phyloP scores from a whole-genome alignment of 441 rosid species.

The Erysimum pusillum region DNA sequence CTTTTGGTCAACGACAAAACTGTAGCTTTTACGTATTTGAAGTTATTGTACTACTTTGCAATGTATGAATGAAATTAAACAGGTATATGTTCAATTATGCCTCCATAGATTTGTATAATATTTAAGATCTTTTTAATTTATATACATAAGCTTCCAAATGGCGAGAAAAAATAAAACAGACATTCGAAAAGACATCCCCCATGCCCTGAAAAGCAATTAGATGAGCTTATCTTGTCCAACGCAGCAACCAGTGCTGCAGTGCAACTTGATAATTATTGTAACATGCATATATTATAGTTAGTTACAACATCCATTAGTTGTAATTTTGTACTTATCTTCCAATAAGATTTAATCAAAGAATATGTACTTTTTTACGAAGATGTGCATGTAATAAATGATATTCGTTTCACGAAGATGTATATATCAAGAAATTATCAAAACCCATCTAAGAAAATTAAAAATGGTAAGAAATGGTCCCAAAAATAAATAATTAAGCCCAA shows the following conservation, averaged over 20 bases:
- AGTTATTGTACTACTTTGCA: too few species aligned
- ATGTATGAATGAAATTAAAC: neutral
- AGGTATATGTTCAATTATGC: neutral
- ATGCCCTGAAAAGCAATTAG: constrained; percentile 23
- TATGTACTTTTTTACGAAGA: neutral
- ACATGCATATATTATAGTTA: neutral
- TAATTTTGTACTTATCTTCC: constrained; percentile 8
- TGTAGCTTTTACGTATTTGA: neutral
- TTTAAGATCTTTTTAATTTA: neutral
- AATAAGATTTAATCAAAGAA: neutral
- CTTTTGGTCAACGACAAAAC: neutral
- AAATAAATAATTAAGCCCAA: neutral
- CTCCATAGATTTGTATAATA: neutral
- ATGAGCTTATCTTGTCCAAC: constrained; percentile 40
- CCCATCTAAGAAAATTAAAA: neutral
- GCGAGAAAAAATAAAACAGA: neutral
- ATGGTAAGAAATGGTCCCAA: neutral
- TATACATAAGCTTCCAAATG: constrained; percentile 28
- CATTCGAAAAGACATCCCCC: constrained; percentile 20
- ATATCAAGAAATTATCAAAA: neutral
- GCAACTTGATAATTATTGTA: constrained; percentile 10
- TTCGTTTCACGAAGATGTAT: neutral
- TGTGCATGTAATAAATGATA: neutral
- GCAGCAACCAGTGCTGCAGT: constrained; percentile 5
- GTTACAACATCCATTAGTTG: neutral